Base-by-base conservation (phyloP, 2,329 filamentous ascomycete species). In the Fusarium sp. region DNA sequence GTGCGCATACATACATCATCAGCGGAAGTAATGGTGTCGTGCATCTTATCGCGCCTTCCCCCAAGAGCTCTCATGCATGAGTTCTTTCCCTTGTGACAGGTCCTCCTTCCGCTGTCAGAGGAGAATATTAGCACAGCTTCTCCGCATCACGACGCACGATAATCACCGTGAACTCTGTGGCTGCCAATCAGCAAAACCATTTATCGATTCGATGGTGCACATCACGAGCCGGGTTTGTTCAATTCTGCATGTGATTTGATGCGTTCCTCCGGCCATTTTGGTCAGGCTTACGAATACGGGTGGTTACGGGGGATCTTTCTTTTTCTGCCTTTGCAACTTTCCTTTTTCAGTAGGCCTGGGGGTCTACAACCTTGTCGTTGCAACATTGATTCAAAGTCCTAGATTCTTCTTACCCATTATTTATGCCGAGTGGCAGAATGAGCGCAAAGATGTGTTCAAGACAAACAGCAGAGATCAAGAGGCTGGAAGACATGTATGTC, bases 71-170 rank as follows among this genome's bases (percentile, higher is more conserved):
- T 62, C 65, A 61, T 64, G 68, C 69, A 73, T 65, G 65, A 52
- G 46, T 64, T 61, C 42, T 50, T 49, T 59, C 46, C 70, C 66
- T 69, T 64, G 70, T 72, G 70, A 72, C 63, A 63, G 68, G 56
- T 59, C 48, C 52, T 54, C 51, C 51, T 58, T 45, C 49, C 39
- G 45, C 49, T 52, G 21, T 39, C 17, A 52, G n/a, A 38, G 47
- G 57, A 49, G 49, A 52, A 43, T 24, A 67, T 55, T 40, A 67
- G 57, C 58, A 46, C 48, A 47, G 30, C 50, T 65, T 65, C 57
- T 65, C 48, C 61, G 58, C 56, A 63, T 58, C 56, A 65, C 68
- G 39, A 47, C 54, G 48, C 65, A 48, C 43, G 43, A 53, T 65
- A 32, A 51, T 45, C 55, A 65, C 65, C 65, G 65, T 68, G 60